Evolutionary conservation across 2,329 filamentous ascomycete genomes (phyloP).

Genomic region (Diplodia seriata): DNA sequence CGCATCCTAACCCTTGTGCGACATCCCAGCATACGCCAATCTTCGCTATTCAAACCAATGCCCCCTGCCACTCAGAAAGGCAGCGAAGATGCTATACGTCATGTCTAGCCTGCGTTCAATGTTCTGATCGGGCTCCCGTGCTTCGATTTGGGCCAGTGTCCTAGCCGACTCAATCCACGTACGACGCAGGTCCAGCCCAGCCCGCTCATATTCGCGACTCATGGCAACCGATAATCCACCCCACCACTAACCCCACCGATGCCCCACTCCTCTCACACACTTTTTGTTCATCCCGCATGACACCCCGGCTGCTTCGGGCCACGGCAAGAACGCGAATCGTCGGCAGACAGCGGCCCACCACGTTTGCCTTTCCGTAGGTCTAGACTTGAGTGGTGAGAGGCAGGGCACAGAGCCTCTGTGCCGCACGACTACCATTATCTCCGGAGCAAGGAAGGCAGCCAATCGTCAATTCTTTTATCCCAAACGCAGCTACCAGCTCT

Average conservation of each 20-base stretch:
- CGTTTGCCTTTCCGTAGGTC: not conserved
- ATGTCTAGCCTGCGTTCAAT: not conserved
- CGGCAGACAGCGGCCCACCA: constrained; percentile 10
- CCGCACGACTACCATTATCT: not conserved
- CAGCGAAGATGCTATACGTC: not conserved
- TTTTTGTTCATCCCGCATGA: constrained; percentile 25
- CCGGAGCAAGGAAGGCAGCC: not conserved
- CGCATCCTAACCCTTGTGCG: constrained; percentile 9
- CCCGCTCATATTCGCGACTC: constrained; percentile 12
- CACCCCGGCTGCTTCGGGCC: constrained; percentile 12
- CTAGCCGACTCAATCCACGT: not conserved
- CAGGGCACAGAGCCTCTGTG: constrained; percentile 5
- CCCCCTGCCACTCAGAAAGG: not conserved
- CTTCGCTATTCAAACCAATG: not conserved
- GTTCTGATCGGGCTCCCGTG: not conserved
- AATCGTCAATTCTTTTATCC: not conserved
- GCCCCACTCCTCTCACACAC: constrained; percentile 10
- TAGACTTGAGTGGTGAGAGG: constrained; percentile 9
- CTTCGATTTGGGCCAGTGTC: not conserved
- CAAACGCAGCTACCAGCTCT: not conserved
- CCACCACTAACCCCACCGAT: constrained; percentile 14
- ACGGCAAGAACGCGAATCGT: constrained; percentile 18
- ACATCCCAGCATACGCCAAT: constrained; percentile 1
- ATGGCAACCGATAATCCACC: constrained; percentile 23
- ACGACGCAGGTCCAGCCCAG: constrained; percentile 1